Percentiles rank a stretch among this genome's conserved stretches.
Conservation (phyloP, 192 early-diverging fungal species). For the Entomortierella lignicola region DNA sequence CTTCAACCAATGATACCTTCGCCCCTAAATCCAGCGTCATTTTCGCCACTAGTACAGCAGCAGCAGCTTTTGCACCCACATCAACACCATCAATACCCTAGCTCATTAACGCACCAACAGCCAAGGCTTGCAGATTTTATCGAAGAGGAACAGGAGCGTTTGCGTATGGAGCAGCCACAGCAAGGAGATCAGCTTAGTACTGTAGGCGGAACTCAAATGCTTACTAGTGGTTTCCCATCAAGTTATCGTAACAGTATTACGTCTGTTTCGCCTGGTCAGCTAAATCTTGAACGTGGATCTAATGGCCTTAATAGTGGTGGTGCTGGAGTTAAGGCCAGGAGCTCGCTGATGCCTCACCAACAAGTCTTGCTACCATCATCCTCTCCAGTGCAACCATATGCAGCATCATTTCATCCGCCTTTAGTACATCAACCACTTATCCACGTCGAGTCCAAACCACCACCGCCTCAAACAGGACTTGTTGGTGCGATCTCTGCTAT, state of each 20-base stretch:
- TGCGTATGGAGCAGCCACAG: conserved; percentile 7
- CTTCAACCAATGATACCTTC: conserved; percentile 12
- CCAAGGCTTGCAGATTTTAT: conserved; percentile 34
- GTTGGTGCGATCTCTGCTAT: conserved; percentile 43
- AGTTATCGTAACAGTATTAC: conserved; percentile 35
- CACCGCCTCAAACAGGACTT: conserved; percentile 43
- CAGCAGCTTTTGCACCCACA: background rate
- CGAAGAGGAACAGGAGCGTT: conserved; percentile 31
- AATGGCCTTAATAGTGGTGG: conserved; percentile 2
- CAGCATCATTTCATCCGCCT: background rate
- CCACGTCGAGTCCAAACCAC: conserved; percentile 50
- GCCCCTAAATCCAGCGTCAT: conserved; percentile 4
- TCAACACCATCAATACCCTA: background rate
- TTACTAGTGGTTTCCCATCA: conserved; percentile 45
- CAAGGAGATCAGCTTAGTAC: background rate
- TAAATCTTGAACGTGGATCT: conserved; percentile 30
- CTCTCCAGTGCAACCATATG: background rate
- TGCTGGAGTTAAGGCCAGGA: background rate
- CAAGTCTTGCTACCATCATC: background rate
- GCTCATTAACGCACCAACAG: conserved; percentile 4
- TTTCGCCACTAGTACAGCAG: conserved; percentile 9
- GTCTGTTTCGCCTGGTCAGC: conserved; percentile 1
- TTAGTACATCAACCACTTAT: conserved; percentile 21
- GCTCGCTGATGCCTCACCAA: conserved; percentile 9
- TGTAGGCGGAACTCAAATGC: conserved; percentile 4